Percentiles rank a stretch among this genome's conserved stretches.
phyloP scores from a whole-genome alignment of 2,329 filamentous ascomycete species.

The Chalaropsis thielavioides region DNA sequence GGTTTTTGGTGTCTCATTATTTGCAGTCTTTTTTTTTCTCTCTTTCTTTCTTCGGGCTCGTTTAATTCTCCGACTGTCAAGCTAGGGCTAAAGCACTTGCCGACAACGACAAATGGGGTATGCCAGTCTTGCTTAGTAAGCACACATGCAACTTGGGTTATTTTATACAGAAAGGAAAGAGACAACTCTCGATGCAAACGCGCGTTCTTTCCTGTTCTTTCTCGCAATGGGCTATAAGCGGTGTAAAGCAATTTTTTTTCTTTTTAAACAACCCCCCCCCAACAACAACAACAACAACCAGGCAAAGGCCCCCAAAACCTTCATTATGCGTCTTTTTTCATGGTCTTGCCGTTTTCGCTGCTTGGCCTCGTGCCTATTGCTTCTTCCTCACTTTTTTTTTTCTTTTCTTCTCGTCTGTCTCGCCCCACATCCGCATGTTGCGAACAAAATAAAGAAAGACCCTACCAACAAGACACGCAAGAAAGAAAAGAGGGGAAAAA shows the following conservation, averaged over 20 bases:
- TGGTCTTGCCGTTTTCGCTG: not conserved
- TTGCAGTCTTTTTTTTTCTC: not conserved
- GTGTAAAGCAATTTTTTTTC: too few species aligned
- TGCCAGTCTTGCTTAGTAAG: not conserved
- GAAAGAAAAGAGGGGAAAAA: too few species aligned
- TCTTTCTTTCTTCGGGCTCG: not conserved
- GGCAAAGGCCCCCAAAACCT: not conserved
- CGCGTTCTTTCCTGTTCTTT: too few species aligned
- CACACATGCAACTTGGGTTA: not conserved
- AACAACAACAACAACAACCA: not conserved
- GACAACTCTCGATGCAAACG: too few species aligned
- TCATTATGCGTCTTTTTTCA: not conserved
- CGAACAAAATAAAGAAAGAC: not conserved
- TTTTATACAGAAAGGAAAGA: too few species aligned
- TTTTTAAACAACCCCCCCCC: too few species aligned
- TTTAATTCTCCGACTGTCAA: constrained; percentile 4
- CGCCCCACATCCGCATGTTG: not conserved
- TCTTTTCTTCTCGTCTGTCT: not conserved
- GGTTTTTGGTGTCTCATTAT: not conserved
- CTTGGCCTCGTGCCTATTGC: not conserved
- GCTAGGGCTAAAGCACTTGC: not conserved
- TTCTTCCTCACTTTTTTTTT: not conserved
- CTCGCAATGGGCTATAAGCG: too few species aligned
- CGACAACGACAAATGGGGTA: not conserved
- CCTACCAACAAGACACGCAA: not conserved